Conservation (phyloP, 73 alveolate genomes). For the Stentor roeselii region DNA sequence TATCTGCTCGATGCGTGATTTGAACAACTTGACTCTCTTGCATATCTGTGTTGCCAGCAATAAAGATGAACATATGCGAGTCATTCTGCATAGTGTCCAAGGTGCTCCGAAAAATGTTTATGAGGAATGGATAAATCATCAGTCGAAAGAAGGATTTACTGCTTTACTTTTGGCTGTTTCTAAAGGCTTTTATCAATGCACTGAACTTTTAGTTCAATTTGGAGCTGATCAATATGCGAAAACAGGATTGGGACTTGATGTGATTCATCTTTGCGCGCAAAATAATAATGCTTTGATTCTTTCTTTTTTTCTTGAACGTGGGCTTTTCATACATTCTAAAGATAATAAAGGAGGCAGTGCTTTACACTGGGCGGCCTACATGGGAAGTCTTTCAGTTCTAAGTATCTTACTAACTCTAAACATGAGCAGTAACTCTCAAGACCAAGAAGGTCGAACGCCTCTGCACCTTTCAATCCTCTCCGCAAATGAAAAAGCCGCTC, state of each 20-base stretch:
- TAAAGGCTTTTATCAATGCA: constrained; percentile 68
- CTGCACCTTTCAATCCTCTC: constrained; percentile 72
- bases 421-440: constrained; percentile 52
- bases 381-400: constrained; percentile 60
- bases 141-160: constrained; percentile 84
- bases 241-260: constrained; percentile 66
- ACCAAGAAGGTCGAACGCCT: constrained; percentile 76
- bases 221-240: constrained; percentile 26
- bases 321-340: constrained; percentile 48
- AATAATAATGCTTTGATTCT: constrained; percentile 1
- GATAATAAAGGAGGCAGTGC: constrained; percentile 76
- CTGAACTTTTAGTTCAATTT: constrained; percentile 27
- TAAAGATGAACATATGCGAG: not conserved
- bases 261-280: constrained; percentile 49
- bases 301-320: constrained; percentile 33
- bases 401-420: constrained; percentile 63
- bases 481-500: constrained; percentile 55
- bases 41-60: not conserved
- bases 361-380: constrained; percentile 89
- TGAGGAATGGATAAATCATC: constrained; percentile 66
- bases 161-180: constrained; percentile 90
- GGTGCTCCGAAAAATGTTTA: constrained; percentile 14
- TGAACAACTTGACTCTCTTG: not conserved
- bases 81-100: not conserved
- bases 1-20: not conserved